These are phyloP conservation scores for Entelexis paramagnoliae DNA, from an alignment of 1,139 yeast species.

Conservation along the genomic window DNA sequence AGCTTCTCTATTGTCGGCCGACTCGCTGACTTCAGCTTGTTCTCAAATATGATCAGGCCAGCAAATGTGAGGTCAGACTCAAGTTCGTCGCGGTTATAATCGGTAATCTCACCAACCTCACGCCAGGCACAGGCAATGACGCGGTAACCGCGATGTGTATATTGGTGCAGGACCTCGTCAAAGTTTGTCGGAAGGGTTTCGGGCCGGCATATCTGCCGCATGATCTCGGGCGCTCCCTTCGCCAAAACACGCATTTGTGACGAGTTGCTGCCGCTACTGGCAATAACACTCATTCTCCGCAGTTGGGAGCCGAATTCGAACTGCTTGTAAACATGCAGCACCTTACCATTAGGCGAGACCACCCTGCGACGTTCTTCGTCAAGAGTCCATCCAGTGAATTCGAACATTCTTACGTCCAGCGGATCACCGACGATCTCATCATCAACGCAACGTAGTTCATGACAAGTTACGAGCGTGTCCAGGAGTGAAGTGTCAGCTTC, in stretches of 20 bases:
- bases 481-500: constrained; percentile 13
- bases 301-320: constrained; percentile 77
- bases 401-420: constrained; percentile 83
- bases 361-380: constrained; percentile 42
- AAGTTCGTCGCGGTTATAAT: constrained; percentile 47
- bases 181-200: constrained; percentile 64
- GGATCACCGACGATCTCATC: constrained; percentile 86
- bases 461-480: constrained; percentile 66
- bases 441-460: constrained; percentile 71
- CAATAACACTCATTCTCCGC: constrained; percentile 84
- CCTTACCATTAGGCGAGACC: constrained; percentile 29
- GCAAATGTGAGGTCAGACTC: constrained; percentile 61
- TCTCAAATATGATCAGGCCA: constrained; percentile 89
- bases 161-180: constrained; percentile 62
- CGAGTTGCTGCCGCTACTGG: constrained; percentile 26
- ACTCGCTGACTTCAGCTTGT: constrained; percentile 67
- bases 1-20: constrained; percentile 50
- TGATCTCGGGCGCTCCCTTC: constrained; percentile 98
- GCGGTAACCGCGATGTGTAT: constrained; percentile 88
- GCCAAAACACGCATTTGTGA: constrained; percentile 44
- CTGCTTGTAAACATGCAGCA: constrained; percentile 52
- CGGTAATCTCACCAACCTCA: constrained; percentile 30
- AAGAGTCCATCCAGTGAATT: constrained; percentile 67
- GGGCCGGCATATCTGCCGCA: constrained; percentile 62
- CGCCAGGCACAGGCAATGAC: constrained; percentile 83